Base-by-base conservation (phyloP, 169 alveolate species). In the Eimeria praecox region DNA sequence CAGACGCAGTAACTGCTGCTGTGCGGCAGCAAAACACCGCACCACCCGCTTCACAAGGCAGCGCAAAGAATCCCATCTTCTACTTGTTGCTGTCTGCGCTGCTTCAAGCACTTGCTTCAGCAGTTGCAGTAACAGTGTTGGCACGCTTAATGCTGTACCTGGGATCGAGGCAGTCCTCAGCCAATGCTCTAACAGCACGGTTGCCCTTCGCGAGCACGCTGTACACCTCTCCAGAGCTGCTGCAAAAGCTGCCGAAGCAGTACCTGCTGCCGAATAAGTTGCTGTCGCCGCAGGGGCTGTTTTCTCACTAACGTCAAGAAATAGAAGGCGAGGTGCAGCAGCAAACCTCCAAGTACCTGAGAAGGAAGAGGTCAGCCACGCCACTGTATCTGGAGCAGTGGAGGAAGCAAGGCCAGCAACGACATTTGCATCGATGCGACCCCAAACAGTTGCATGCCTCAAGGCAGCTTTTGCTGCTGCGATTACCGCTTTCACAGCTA, bases 1-100 rank as follows among this genome's bases (percentile, higher is more conserved):
- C 56, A 87, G 93, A 38, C 73, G 78, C 64, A 56, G 82, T 52
- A 24, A 27, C 33, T 56, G 56, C 73, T 87, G 93, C 83, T 30
- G 82, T 62, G 82, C 20, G 40, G 59, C 66, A 40, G 52, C 54
- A 38, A 87, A 46, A 4, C 9, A 30, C 46, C 30, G 38, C 83
- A 52, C n/a, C 66, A 62, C 44, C 54, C 49, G 40, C 59, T 54
- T 56, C 59, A 87, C 54, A 40, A 35, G 46, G 64, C 33, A 24
- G 93, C 56, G 20, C 12, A 14, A 38, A 30, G 82, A 8, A 56
- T 20, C 93, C 93, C 93, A 56, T 38, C 22, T 10, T 35, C 71
- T 35, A 16, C 59, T 0, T 38, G 66, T 66, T 62, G 40, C 83
- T 87, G 10, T 64, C 64, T 42, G 46, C 38, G 33, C 66, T 40